phyloP scores from a whole-genome alignment of 257 asterid genomes.

The Leptodermis oblonga region DNA sequence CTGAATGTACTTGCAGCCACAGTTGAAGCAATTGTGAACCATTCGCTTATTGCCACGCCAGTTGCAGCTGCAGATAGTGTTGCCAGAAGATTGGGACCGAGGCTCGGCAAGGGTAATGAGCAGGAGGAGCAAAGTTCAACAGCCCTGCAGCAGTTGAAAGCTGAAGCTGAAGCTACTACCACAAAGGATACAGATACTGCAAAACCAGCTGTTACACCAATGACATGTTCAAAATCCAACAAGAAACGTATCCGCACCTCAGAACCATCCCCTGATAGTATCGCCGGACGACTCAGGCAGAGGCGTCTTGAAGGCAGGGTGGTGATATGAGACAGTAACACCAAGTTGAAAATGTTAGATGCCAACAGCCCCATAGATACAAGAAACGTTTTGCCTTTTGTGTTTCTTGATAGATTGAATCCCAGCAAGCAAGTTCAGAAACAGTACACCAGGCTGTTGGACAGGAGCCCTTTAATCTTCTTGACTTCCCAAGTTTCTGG shows the following conservation, averaged over 20 bases:
- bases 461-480: neutral
- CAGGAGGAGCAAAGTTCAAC: neutral
- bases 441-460: neutral
- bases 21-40: neutral
- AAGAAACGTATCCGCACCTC: constrained; percentile 30
- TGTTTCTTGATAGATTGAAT: neutral
- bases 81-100: constrained; percentile 13
- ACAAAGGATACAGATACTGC: neutral
- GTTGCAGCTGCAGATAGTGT: neutral
- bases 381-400: too few species aligned
- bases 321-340: neutral
- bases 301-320: constrained; percentile 26
- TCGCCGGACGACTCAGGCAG: constrained; percentile 61
- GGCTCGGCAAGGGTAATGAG: neutral
- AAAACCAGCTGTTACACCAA: constrained; percentile 12
- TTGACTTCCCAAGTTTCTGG: neutral
- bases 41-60: neutral
- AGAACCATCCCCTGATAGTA: constrained; percentile 41
- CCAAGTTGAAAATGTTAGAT: neutral
- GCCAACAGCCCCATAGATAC: too few species aligned
- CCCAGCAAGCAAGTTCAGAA: neutral
- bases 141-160: constrained; percentile 4
- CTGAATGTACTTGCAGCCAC: neutral
- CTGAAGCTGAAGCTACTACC: neutral
- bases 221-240: constrained; percentile 28